phyloP scores from a whole-genome alignment of 371 early-diverging fungal genomes.

The Mortierella sp. region DNA sequence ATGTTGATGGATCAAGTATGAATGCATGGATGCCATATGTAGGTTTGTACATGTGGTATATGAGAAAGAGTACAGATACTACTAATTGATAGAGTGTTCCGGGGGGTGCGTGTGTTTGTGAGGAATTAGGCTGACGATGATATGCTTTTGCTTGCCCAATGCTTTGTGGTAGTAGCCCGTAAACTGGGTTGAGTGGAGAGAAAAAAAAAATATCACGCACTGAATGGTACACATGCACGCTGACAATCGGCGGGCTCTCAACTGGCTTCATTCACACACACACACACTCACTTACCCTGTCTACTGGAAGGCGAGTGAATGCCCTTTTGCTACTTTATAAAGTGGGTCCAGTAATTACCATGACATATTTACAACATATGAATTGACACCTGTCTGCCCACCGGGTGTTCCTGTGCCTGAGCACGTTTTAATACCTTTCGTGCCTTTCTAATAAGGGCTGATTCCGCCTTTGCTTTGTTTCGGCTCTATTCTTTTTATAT shows the following conservation, averaged over 20 bases:
- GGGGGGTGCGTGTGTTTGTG: not conserved
- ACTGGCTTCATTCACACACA: not conserved
- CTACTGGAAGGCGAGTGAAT: too few species aligned
- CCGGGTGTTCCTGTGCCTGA: constrained; percentile 15
- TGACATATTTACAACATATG: not conserved
- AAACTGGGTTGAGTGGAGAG: not conserved
- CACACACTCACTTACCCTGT: too few species aligned
- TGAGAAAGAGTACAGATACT: too few species aligned
- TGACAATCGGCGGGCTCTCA: constrained; percentile 1
- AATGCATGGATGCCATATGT: not conserved
- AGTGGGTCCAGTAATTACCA: not conserved
- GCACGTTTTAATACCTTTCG: constrained; percentile 6
- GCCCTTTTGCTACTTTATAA: not conserved
- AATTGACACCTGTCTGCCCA: not conserved
- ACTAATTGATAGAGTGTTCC: too few species aligned
- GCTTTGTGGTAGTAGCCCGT: not conserved
- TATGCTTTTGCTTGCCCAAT: not conserved
- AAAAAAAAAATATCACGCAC: not conserved
- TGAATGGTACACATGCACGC: not conserved
- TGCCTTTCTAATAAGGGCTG: not conserved
- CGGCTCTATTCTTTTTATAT: constrained; percentile 7
- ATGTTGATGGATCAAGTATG: not conserved
- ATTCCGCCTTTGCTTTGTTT: too few species aligned
- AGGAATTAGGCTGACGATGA: too few species aligned
- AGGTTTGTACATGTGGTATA: too few species aligned